phyloP scores from a whole-genome alignment of 441 rosid genomes.

The Cnidoscolus chayamansa region DNA sequence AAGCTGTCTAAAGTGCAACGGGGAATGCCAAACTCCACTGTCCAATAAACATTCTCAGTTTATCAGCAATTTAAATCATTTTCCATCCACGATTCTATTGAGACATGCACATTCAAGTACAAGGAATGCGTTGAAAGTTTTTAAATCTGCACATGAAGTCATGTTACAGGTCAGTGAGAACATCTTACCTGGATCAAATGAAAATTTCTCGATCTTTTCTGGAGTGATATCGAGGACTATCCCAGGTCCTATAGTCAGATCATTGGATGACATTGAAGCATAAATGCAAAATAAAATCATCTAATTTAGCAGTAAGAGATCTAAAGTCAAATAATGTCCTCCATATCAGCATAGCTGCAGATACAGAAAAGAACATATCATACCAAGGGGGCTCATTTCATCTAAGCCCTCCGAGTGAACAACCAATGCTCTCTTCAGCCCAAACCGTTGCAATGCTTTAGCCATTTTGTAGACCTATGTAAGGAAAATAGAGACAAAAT shows the following conservation, averaged over 20 bases:
- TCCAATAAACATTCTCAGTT: slow-evolving; percentile 25
- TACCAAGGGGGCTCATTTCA: slow-evolving; percentile 42
- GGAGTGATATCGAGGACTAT: slow-evolving; percentile 59
- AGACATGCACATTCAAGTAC: background rate
- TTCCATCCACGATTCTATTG: background rate
- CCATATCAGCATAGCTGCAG: background rate
- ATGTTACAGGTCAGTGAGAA: background rate
- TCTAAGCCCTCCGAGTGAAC: slow-evolving; percentile 95
- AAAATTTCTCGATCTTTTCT: slow-evolving; percentile 58
- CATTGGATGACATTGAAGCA: slow-evolving; percentile 14
- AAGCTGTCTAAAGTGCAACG: slow-evolving; percentile 75
- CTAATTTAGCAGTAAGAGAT: background rate
- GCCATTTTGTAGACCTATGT: slow-evolving; percentile 87
- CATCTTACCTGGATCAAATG: slow-evolving; percentile 80
- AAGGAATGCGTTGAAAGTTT: background rate
- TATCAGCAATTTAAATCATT: slow-evolving; percentile 2
- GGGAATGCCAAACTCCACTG: slow-evolving; percentile 90
- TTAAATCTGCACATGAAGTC: background rate
- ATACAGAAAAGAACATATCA: slow-evolving; percentile 44
- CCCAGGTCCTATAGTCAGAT: slow-evolving; percentile 59
- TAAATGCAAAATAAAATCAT: background rate
- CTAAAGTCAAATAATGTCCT: background rate
- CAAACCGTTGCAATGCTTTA: slow-evolving; percentile 78
- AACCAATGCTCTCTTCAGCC: slow-evolving; percentile 86
- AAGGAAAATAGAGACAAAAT: slow-evolving; percentile 14